Conservation (phyloP, 2,329 filamentous ascomycete genomes). For the Coleophoma eucalyptorum region DNA sequence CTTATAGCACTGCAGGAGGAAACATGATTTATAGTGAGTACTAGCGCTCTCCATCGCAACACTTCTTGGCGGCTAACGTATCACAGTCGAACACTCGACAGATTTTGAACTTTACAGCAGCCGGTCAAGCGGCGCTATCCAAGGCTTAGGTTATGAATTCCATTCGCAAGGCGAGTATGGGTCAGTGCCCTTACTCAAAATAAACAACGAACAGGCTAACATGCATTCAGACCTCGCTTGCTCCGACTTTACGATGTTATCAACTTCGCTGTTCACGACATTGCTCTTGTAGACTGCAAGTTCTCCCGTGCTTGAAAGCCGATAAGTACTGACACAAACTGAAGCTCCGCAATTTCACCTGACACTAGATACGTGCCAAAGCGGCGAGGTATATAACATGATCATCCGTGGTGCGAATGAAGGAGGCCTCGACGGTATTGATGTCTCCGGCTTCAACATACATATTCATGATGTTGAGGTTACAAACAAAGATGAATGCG, state of each 20-base stretch:
- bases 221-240: slow-evolving; percentile 4
- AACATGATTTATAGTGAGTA: neutral
- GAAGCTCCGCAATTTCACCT: slow-evolving; percentile 31
- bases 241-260: slow-evolving; percentile 1
- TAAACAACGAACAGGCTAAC: neutral
- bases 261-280: slow-evolving; percentile 7
- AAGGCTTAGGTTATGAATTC: slow-evolving; percentile 47
- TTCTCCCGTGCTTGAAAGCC: neutral
- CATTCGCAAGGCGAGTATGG: slow-evolving; percentile 34
- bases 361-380: slow-evolving; percentile 41
- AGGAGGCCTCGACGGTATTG: slow-evolving; percentile 52
- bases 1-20: neutral
- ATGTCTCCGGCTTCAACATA: slow-evolving; percentile 50
- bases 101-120: slow-evolving; percentile 52
- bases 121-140: slow-evolving; percentile 46
- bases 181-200: neutral
- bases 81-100: slow-evolving; percentile 41
- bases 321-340: neutral
- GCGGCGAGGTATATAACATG: slow-evolving; percentile 52
- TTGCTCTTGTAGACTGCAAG: slow-evolving; percentile 3
- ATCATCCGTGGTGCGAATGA: slow-evolving; percentile 46
- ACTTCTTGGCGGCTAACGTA: slow-evolving; percentile 43
- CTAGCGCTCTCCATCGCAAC: neutral
- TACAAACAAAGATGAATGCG: slow-evolving; percentile 59
- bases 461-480: slow-evolving; percentile 58